Evolutionary conservation across 1,284 basidiomycete species (phyloP).

Genomic region (Caloboletus inedulis): DNA sequence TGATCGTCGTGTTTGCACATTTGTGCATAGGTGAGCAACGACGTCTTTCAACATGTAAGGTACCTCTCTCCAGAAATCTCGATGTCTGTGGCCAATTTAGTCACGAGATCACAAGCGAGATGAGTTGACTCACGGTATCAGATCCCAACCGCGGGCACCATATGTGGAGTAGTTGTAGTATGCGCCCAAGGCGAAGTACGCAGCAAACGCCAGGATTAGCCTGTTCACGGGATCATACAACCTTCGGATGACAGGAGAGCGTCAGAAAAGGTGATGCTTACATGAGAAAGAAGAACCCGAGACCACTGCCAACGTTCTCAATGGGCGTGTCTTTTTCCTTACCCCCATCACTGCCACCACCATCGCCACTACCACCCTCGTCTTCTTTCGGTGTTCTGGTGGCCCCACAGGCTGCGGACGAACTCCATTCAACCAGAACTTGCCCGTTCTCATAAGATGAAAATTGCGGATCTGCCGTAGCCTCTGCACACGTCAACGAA

Average conservation of each 20-base stretch:
- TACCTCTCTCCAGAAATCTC: conserved; percentile 84
- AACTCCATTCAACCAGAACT: conserved; percentile 57
- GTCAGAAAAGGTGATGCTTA: conserved; percentile 39
- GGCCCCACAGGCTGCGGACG: conserved; percentile 48
- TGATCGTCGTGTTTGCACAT: conserved; percentile 62
- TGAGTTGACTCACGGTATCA: conserved; percentile 64
- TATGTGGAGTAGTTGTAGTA: conserved; percentile 85
- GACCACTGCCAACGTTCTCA: conserved; percentile 61
- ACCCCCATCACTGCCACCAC: conserved; percentile 34
- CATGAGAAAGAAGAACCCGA: conserved; percentile 83
- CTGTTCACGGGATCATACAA: conserved; percentile 37
- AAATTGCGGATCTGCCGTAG: conserved; percentile 48
- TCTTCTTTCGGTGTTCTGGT: conserved; percentile 35
- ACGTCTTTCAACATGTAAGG: conserved; percentile 80
- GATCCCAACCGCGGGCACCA: conserved; percentile 72
- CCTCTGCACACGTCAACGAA: conserved; percentile 53
- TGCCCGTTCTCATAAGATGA: conserved; percentile 57
- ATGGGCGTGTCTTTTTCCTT: conserved; percentile 31
- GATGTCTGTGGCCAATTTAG: conserved; percentile 51
- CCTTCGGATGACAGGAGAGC: background rate
- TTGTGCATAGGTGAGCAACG: conserved; percentile 69
- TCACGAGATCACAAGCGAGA: background rate
- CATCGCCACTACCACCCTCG: conserved; percentile 37
- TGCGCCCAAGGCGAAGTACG: conserved; percentile 72
- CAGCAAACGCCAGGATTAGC: conserved; percentile 58